These are phyloP conservation scores for Pythium brassicae DNA, from an alignment of 352 stramenopile genomes.

Conservation along the genomic window DNA sequence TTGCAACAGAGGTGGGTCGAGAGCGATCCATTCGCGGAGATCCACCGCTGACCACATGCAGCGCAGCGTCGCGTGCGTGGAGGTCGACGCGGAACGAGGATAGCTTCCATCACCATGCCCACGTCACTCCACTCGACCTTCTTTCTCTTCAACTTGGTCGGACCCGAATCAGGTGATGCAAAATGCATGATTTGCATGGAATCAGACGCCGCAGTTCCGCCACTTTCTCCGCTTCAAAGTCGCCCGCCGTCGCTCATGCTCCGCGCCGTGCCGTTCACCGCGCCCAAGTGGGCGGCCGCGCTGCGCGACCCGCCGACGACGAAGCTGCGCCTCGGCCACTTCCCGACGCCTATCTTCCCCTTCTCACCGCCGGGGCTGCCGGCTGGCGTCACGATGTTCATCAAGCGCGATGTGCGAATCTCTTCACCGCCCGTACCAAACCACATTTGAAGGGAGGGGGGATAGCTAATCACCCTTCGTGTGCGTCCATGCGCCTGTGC, in stretches of 20 bases:
- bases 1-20: no score
- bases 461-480: background rate
- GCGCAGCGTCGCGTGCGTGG: no score
- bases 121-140: no score
- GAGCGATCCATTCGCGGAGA: no score
- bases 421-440: background rate
- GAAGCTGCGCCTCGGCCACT: conserved; percentile 67
- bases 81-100: no score
- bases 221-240: background rate
- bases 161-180: no score
- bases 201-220: background rate
- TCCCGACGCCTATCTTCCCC: conserved; percentile 76
- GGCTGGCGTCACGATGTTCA: conserved; percentile 66
- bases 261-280: conserved; percentile 50
- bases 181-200: no score
- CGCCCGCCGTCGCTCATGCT: conserved; percentile 33
- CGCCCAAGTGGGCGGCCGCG: conserved; percentile 51
- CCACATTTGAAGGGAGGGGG: background rate
- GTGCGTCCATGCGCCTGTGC: background rate
- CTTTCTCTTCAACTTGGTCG: no score
- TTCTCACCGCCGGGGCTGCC: conserved; percentile 69
- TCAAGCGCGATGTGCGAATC: conserved; percentile 72
- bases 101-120: no score
- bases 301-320: conserved; percentile 38
- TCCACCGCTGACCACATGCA: no score